Evolutionary conservation across 2,329 filamentous ascomycete genomes (phyloP).

Genomic region (Cercospora sp.): DNA sequence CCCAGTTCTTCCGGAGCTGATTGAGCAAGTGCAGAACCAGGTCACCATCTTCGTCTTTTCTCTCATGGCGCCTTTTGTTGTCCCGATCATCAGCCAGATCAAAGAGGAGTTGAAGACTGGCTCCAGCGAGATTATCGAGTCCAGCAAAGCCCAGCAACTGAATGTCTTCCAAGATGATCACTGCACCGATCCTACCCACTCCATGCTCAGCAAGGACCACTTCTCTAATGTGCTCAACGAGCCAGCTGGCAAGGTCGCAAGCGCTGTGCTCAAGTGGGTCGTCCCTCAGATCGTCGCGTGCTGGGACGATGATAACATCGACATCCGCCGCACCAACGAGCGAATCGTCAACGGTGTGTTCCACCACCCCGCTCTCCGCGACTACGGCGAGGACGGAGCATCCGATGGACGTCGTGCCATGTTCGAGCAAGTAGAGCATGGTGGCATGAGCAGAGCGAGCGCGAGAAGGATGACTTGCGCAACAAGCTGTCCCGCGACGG

Average conservation of each 20-base stretch:
- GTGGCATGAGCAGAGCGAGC: slow-evolving; percentile 70
- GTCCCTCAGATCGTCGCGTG: slow-evolving; percentile 86
- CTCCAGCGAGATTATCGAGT: slow-evolving; percentile 82
- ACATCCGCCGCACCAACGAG: slow-evolving; percentile 69
- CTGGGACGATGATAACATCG: slow-evolving; percentile 75
- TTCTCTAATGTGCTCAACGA: slow-evolving; percentile 90
- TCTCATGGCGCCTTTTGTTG: slow-evolving; percentile 82
- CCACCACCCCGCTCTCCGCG: slow-evolving; percentile 81
- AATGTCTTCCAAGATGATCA: slow-evolving; percentile 81
- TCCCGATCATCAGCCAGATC: slow-evolving; percentile 83
- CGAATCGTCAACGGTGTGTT: slow-evolving; percentile 80
- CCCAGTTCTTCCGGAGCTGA: slow-evolving; percentile 77
- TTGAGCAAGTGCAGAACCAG: slow-evolving; percentile 85
- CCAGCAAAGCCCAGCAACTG: slow-evolving; percentile 78
- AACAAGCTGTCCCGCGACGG: slow-evolving; percentile 75
- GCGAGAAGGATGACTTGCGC: slow-evolving; percentile 67
- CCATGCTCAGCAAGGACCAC: slow-evolving; percentile 94
- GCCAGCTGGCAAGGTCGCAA: slow-evolving; percentile 78
- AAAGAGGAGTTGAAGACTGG: slow-evolving; percentile 84
- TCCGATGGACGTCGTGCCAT: slow-evolving; percentile 72
- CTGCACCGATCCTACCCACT: slow-evolving; percentile 82
- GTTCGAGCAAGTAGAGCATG: slow-evolving; percentile 78
- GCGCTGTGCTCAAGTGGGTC: slow-evolving; percentile 74
- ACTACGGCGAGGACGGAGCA: slow-evolving; percentile 68
- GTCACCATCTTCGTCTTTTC: slow-evolving; percentile 88